Evolutionary conservation across 2,329 filamentous ascomycete genomes (phyloP).

Genomic region (Alternaria novae-zelandiae): DNA sequence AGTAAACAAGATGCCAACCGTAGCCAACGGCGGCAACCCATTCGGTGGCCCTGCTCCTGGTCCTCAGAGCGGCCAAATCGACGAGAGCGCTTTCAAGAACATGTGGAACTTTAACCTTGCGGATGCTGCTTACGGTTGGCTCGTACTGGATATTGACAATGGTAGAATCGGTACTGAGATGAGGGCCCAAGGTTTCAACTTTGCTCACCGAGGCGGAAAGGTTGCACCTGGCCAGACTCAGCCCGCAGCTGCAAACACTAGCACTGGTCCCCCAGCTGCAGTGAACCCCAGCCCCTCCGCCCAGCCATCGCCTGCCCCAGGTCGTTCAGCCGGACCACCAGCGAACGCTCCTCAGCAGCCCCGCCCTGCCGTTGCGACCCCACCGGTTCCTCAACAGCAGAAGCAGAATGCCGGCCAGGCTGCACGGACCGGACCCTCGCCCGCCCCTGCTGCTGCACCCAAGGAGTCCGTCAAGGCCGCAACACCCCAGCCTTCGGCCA

Average conservation of each 20-base stretch:
- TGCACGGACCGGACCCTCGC: conserved; percentile 49
- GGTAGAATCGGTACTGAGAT: conserved; percentile 98
- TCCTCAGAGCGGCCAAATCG: conserved; percentile 82
- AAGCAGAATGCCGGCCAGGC: conserved; percentile 51
- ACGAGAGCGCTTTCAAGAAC: conserved; percentile 99
- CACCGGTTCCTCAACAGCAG: conserved; percentile 50
- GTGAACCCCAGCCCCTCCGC: conserved; percentile 47
- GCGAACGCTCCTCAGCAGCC: conserved; percentile 43
- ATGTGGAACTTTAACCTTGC: conserved; percentile 99
- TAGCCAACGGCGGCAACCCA: conserved; percentile 93
- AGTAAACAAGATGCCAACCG: conserved; percentile 97
- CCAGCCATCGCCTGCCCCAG: conserved; percentile 46
- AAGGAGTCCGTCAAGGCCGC: conserved; percentile 57
- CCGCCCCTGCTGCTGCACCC: conserved; percentile 49
- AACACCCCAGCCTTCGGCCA: conserved; percentile 54
- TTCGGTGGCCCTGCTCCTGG: conserved; percentile 86
- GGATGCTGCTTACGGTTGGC: conserved; percentile 94
- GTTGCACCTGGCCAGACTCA: conserved; percentile 49
- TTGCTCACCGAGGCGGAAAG: conserved; percentile 92
- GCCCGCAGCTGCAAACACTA: conserved; percentile 43
- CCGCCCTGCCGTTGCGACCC: conserved; percentile 40
- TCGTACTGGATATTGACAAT: conserved; percentile 93
- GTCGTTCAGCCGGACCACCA: conserved; percentile 39
- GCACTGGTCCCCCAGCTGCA: conserved; percentile 45
- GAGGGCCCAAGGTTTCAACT: conserved; percentile 99